phyloP scores from a whole-genome alignment of 2,329 filamentous ascomycete genomes.

The Neurospora crassa region DNA sequence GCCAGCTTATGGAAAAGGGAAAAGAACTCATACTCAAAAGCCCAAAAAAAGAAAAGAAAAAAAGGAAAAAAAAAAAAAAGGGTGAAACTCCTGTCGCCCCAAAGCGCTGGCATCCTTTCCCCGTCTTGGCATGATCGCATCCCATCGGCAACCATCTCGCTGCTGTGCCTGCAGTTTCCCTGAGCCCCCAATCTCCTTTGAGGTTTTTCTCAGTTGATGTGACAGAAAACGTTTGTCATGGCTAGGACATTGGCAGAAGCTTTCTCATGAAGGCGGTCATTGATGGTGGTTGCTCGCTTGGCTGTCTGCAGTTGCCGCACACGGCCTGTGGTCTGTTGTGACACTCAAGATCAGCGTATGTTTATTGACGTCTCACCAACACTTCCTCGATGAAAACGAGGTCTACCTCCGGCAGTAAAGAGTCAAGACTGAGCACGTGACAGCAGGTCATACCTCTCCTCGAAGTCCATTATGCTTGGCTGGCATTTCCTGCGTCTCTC shows the following conservation, averaged over 20 bases:
- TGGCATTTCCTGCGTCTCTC: background rate
- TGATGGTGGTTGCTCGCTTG: background rate
- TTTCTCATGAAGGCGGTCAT: background rate
- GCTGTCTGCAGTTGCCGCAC: background rate
- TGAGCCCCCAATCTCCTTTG: background rate
- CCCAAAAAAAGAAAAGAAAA: background rate
- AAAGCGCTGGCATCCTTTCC: background rate
- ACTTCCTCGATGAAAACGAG: background rate
- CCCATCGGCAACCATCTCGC: background rate
- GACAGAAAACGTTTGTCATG: background rate
- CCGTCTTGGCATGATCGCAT: background rate
- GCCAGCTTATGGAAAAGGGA: background rate
- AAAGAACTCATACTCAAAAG: background rate
- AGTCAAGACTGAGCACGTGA: background rate
- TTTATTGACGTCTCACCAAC: background rate
- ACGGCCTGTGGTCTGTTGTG: background rate
- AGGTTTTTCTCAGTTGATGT: background rate
- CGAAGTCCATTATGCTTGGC: slow-evolving; percentile 1
- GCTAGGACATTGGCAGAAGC: background rate
- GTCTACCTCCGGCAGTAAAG: background rate
- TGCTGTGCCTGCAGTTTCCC: background rate
- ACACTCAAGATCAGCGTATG: background rate
- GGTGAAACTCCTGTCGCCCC: background rate
- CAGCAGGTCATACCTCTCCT: background rate
- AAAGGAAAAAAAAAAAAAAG: background rate